Evolutionary conservation across 805 yeast species (phyloP).

Genomic region (Peterozyma xylosa): DNA sequence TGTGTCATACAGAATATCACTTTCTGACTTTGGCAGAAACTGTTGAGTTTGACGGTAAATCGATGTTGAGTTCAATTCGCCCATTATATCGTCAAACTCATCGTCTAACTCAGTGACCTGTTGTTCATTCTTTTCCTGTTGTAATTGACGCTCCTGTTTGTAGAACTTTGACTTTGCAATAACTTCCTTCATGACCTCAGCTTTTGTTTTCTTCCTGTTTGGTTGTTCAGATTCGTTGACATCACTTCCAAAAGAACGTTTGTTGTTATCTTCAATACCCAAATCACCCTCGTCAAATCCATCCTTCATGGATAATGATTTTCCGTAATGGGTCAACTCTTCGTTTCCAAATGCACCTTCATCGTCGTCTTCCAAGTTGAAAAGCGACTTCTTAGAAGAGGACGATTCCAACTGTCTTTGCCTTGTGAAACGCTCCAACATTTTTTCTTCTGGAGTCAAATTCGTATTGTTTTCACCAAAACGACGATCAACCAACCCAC

Average conservation of each 20-base stretch:
- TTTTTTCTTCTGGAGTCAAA: slow-evolving; percentile 82
- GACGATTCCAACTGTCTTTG: slow-evolving; percentile 64
- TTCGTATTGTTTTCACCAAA: slow-evolving; percentile 79
- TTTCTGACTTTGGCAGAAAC: slow-evolving; percentile 30
- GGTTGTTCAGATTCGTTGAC: slow-evolving; percentile 28
- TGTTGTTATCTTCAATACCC: background rate
- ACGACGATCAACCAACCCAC: slow-evolving; percentile 77
- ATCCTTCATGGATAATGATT: slow-evolving; percentile 37
- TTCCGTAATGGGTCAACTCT: slow-evolving; percentile 74
- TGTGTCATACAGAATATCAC: slow-evolving; percentile 49
- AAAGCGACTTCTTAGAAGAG: slow-evolving; percentile 46
- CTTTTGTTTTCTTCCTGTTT: slow-evolving; percentile 64
- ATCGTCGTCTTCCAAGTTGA: slow-evolving; percentile 68
- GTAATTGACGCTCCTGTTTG: slow-evolving; percentile 67
- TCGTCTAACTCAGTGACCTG: slow-evolving; percentile 65
- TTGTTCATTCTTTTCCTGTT: slow-evolving; percentile 51
- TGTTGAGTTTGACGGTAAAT: slow-evolving; percentile 14
- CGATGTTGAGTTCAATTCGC: slow-evolving; percentile 15
- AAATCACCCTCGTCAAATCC: slow-evolving; percentile 28
- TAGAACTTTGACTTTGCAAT: slow-evolving; percentile 77
- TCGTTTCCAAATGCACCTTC: slow-evolving; percentile 33
- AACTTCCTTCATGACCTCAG: slow-evolving; percentile 80
- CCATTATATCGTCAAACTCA: slow-evolving; percentile 63
- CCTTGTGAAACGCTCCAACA: slow-evolving; percentile 89
- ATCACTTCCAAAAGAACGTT: slow-evolving; percentile 20